Percentiles rank a stretch among this genome's conserved stretches.
These are phyloP conservation scores for Lolium perenne DNA, from an alignment of 176 grass and related monocot genomes.

Conservation along the genomic window DNA sequence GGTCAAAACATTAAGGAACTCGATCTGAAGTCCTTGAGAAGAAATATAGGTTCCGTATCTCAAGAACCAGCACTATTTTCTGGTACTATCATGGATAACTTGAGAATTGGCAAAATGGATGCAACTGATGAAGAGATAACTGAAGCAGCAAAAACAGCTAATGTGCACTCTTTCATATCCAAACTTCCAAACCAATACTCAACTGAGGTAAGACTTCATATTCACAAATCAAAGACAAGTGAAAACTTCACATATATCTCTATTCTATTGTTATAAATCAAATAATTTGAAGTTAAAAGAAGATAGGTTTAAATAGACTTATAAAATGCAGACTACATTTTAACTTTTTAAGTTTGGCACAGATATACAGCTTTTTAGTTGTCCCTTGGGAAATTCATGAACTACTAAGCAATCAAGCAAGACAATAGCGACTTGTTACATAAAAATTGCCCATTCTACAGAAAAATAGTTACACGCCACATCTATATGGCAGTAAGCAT, in stretches of 20 bases:
- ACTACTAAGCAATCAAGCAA: slow-evolving; percentile 3
- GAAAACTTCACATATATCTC: neutral
- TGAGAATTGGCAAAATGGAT: slow-evolving; percentile 59
- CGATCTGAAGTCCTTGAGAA: slow-evolving; percentile 50
- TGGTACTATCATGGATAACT: slow-evolving; percentile 59
- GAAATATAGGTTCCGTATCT: slow-evolving; percentile 57
- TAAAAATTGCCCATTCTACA: neutral
- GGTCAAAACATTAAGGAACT: slow-evolving; percentile 52
- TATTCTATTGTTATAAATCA: slow-evolving; percentile 15
- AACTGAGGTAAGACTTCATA: slow-evolving; percentile 56
- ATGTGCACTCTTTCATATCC: slow-evolving; percentile 58
- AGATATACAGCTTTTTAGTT: slow-evolving; percentile 21
- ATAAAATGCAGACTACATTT: neutral
- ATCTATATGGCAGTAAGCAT: slow-evolving; percentile 3
- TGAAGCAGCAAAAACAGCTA: slow-evolving; percentile 53
- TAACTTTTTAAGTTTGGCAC: neutral
- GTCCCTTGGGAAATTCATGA: neutral
- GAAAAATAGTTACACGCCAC: neutral
- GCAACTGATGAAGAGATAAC: slow-evolving; percentile 54
- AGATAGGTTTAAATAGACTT: neutral
- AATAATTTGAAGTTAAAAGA: slow-evolving; percentile 7
- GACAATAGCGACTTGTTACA: neutral
- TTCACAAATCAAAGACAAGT: neutral
- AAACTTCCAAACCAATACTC: slow-evolving; percentile 57
- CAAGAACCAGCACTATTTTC: slow-evolving; percentile 62